Base-by-base conservation (phyloP, 768 basidiomycete genomes). In the Cystofilobasidium capitatum region DNA sequence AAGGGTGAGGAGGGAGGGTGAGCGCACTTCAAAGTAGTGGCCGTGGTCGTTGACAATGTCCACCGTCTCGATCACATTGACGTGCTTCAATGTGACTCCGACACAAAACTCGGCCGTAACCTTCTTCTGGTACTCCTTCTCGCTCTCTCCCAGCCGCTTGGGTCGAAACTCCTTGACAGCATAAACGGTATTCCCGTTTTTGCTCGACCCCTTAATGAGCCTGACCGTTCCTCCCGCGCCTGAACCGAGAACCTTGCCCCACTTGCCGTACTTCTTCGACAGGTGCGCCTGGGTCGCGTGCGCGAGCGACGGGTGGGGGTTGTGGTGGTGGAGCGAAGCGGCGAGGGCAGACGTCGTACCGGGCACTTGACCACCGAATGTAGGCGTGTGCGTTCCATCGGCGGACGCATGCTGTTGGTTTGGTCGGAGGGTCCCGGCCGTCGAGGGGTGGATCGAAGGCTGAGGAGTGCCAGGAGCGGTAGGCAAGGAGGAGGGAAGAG, bases 51-150 rank as follows among this genome's bases (percentile, higher is more conserved):
- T 88, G 64, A 98, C 91, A 77, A 99, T 98, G 76, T 99, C 96
- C 70, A 99, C 86, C 37, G 96, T 99, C 77, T 96, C 86, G 76
- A 98, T 98, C 77, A 98, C 91, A 74, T 99, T 98, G 68, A 85
- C 80, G 74, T 99, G 96, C 78, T 93, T 90, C 74, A 99, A 81
- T 1, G 74, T 76, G 4, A 76, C 77, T 67, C 96, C 92, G 22
- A 98, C 93, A 73, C 94, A 99, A 75, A 99, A 99, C 77, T 99
- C 96, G 33, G 94, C 94, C 1, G 93, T 96, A 66, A 98, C 93
- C 80, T 99, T 98, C 81, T 97, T 94, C 85, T 97, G 91, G 76
- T 98, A 99, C 80, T 99, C 96, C 79, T 90, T 88, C 78, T 92
- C 90, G 33, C 83, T 83, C 81, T 99, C 96, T 37, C 91, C 91